A percentile compares a stretch with the other conserved stretches of the same genome.
Evolutionary conservation across 2,329 filamentous ascomycete species (phyloP).

Genomic region (Aspergillus novoparasiticus): DNA sequence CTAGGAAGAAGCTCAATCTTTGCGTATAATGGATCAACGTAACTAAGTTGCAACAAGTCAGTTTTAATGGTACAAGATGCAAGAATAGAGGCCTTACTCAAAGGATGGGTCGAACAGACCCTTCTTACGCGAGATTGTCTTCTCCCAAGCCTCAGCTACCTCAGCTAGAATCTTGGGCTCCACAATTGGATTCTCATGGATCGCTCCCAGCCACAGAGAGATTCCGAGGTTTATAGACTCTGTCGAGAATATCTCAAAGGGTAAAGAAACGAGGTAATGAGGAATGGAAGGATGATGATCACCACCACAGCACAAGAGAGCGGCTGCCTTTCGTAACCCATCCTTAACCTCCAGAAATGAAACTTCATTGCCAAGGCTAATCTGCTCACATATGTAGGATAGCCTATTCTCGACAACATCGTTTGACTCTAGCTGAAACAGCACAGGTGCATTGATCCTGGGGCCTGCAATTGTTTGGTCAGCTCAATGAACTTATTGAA

Average conservation of each 20-base stretch:
- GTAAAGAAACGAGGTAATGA: constrained; percentile 87
- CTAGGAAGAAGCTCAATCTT: constrained; percentile 93
- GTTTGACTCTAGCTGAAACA: constrained; percentile 28
- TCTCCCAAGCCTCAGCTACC: constrained; percentile 89
- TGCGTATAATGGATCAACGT: constrained; percentile 84
- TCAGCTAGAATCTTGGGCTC: constrained; percentile 84
- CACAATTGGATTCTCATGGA: constrained; percentile 90
- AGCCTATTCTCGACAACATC: constrained; percentile 61
- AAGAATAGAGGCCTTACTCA: constrained; percentile 50
- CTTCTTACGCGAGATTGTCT: constrained; percentile 72
- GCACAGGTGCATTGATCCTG: constrained; percentile 10
- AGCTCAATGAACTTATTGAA: constrained; percentile 3
- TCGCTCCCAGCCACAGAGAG: constrained; percentile 93
- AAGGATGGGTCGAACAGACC: constrained; percentile 80
- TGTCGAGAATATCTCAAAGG: constrained; percentile 90
- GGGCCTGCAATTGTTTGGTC: constrained; percentile 11
- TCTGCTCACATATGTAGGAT: constrained; percentile 70
- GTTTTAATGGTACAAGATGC: constrained; percentile 7
- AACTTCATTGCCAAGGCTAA: constrained; percentile 69
- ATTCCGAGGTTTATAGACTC: constrained; percentile 94
- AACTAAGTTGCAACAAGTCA: constrained; percentile 45
- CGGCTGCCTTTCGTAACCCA: constrained; percentile 80
- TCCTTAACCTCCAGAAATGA: constrained; percentile 76
- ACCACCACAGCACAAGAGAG: constrained; percentile 77
- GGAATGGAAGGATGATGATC: constrained; percentile 77